Evolutionary conservation across 1,284 basidiomycete species (phyloP).

Genomic region (Papiliotrema fonsecae): DNA sequence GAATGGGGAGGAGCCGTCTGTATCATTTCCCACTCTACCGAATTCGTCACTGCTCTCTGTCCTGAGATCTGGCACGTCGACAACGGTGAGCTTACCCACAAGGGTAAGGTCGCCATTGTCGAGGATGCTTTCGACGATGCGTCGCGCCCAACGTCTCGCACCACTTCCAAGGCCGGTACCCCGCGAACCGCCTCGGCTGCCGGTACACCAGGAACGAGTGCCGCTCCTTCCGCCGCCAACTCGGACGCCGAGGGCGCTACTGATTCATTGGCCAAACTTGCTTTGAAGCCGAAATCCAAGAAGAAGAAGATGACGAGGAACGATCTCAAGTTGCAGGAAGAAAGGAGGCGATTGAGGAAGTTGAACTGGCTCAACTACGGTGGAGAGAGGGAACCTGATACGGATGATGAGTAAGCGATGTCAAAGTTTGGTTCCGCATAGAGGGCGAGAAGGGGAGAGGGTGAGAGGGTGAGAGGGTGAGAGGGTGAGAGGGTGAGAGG

Average conservation of each 20-base stretch:
- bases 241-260: constrained; percentile 51
- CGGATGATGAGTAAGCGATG: constrained; percentile 5
- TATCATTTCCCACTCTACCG: constrained; percentile 91
- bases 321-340: constrained; percentile 81
- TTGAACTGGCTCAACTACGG: constrained; percentile 78
- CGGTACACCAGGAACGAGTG: constrained; percentile 33
- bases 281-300: constrained; percentile 63
- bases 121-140: constrained; percentile 64
- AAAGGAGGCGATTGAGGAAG: constrained; percentile 71
- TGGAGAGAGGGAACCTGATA: constrained; percentile 38
- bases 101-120: constrained; percentile 78
- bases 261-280: constrained; percentile 38
- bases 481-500: too few species aligned
- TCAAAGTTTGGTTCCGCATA: too few species aligned
- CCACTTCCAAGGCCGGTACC: constrained; percentile 41
- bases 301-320: constrained; percentile 89
- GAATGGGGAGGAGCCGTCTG: constrained; percentile 96
- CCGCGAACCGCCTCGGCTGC: constrained; percentile 44
- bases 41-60: constrained; percentile 86
- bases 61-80: constrained; percentile 55
- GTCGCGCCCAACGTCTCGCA: constrained; percentile 36
- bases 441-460: too few species aligned
- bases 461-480: too few species aligned
- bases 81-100: constrained; percentile 64
- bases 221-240: constrained; percentile 37